These are phyloP conservation scores for Mycena rosella DNA, from an alignment of 768 basidiomycete species.

Conservation along the genomic window DNA sequence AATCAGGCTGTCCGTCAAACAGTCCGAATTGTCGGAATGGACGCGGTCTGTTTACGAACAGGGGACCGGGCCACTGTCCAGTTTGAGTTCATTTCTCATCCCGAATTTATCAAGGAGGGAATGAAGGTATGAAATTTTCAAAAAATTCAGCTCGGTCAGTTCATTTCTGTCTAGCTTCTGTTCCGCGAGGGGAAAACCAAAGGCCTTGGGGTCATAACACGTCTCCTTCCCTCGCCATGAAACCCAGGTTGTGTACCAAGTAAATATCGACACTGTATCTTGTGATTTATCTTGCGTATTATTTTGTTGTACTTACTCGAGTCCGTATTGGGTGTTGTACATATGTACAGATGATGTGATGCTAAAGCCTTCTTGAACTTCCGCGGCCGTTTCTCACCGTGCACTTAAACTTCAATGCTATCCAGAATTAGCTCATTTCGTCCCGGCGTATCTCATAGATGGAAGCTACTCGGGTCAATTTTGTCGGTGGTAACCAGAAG, in stretches of 20 bases:
- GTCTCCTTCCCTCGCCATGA: constrained; percentile 46
- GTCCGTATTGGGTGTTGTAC: not conserved
- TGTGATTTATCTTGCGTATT: constrained; percentile 34
- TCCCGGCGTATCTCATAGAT: no score
- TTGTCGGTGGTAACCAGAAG: not conserved
- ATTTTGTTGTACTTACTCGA: constrained; percentile 22
- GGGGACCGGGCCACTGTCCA: constrained; percentile 95
- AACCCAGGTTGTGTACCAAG: not conserved
- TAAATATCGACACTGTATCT: constrained; percentile 1
- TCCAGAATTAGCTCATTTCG: no score
- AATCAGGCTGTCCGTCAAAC: constrained; percentile 94
- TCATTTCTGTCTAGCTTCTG: no score
- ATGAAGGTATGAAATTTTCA: no score
- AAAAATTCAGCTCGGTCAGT: no score
- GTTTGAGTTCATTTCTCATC: constrained; percentile 94
- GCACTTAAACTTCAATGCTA: no score
- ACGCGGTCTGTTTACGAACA: constrained; percentile 89
- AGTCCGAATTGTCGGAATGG: constrained; percentile 90
- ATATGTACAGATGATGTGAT: not conserved
- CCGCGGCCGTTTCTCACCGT: no score
- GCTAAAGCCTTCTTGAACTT: no score
- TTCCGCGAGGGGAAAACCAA: constrained; percentile 98
- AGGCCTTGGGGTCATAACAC: constrained; percentile 84
- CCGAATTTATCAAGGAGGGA: constrained; percentile 93
- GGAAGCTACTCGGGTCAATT: not conserved